phyloP scores from a whole-genome alignment of 805 yeast species.

The Candida corydali region DNA sequence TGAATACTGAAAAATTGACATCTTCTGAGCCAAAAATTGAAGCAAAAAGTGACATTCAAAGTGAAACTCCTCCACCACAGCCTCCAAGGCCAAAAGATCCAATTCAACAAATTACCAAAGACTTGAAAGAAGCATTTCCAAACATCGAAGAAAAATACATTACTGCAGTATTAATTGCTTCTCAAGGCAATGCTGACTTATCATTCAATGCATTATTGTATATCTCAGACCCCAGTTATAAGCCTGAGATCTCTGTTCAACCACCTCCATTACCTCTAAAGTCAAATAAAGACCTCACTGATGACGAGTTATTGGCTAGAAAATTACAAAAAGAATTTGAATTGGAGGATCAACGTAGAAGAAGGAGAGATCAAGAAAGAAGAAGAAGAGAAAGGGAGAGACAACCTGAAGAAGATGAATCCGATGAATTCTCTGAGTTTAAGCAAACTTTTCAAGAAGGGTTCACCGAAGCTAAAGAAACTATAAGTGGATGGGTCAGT shows the following conservation, averaged over 20 bases:
- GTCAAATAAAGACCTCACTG: slow-evolving; percentile 16
- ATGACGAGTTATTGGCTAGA: slow-evolving; percentile 83
- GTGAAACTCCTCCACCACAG: slow-evolving; percentile 27
- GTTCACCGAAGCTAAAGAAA: slow-evolving; percentile 73
- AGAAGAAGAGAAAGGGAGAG: slow-evolving; percentile 11
- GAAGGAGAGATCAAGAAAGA: slow-evolving; percentile 17
- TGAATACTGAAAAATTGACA: not conserved
- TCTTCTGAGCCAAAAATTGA: too few relatives aligned
- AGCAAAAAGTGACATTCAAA: too few relatives aligned
- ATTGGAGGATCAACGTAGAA: slow-evolving; percentile 34
- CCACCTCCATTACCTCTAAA: slow-evolving; percentile 3
- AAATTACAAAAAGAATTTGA: slow-evolving; percentile 66
- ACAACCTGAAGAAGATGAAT: slow-evolving; percentile 22
- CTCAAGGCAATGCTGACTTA: slow-evolving; percentile 73
- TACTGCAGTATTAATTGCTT: slow-evolving; percentile 80
- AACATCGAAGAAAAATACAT: slow-evolving; percentile 63
- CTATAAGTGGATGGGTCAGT: slow-evolving; percentile 75
- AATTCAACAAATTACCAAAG: slow-evolving; percentile 47
- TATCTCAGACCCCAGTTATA: slow-evolving; percentile 66
- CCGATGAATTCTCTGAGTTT: slow-evolving; percentile 61
- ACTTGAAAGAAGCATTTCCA: slow-evolving; percentile 86
- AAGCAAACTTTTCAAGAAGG: slow-evolving; percentile 69
- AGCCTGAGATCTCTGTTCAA: slow-evolving; percentile 47
- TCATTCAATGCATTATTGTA: slow-evolving; percentile 86
- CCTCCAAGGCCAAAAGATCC: slow-evolving; percentile 63